These are phyloP conservation scores for Phyllachora maydis DNA, from an alignment of 2,329 filamentous ascomycete species.

Conservation along the genomic window DNA sequence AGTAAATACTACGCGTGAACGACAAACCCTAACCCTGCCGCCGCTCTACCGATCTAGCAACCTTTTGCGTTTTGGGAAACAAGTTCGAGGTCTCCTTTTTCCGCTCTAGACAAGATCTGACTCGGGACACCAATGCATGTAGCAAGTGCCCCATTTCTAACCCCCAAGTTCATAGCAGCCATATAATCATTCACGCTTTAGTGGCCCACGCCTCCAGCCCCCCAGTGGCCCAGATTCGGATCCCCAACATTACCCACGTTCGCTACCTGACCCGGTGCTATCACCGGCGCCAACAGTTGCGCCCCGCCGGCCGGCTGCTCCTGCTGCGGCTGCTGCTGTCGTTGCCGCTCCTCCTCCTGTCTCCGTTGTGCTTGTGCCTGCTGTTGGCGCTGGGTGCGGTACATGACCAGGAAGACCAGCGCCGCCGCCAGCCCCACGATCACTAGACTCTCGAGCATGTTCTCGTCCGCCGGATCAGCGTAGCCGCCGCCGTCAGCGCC, in stretches of 20 bases:
- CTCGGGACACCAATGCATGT: too few species aligned
- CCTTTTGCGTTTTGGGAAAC: too few species aligned
- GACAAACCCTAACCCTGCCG: too few species aligned
- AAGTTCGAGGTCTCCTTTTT: too few species aligned
- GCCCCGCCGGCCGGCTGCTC: constrained; percentile 1
- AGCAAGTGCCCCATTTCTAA: too few species aligned
- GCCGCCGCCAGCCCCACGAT: constrained; percentile 61
- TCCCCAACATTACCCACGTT: constrained; percentile 43
- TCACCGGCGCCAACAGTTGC: constrained; percentile 1
- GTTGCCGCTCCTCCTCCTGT: constrained; percentile 13
- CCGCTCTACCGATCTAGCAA: too few species aligned
- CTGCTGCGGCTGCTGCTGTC: constrained; percentile 8
- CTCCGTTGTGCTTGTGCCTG: constrained; percentile 24
- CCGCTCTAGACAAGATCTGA: too few species aligned
- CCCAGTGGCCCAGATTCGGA: constrained; percentile 46
- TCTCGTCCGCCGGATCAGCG: constrained; percentile 46
- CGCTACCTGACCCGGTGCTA: constrained; percentile 4
- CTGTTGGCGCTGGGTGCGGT: constrained; percentile 51
- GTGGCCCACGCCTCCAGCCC: constrained; percentile 42
- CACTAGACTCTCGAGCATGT: constrained; percentile 63
- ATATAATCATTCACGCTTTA: too few species aligned
- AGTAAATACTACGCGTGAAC: too few species aligned
- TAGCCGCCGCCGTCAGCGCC: constrained; percentile 35
- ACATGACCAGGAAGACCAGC: constrained; percentile 63
- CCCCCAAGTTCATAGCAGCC: too few species aligned